phyloP scores from a whole-genome alignment of 2,329 filamentous ascomycete species.

The Cercospora zeina region DNA sequence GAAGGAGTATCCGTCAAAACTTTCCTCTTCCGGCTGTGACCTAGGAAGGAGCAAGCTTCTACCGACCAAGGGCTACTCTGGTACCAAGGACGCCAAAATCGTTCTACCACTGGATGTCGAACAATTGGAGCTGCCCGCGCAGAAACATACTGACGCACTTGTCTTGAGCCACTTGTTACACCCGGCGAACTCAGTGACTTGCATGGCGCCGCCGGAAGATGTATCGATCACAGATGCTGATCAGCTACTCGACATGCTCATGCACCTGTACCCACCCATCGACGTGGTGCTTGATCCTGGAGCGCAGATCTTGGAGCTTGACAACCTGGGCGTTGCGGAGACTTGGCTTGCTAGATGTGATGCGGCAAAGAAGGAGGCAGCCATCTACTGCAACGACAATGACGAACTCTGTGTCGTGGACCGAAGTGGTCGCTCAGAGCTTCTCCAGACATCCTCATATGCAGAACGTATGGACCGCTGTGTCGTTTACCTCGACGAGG shows the following conservation, averaged over 20 bases:
- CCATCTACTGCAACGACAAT: conserved; percentile 59
- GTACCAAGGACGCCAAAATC: conserved; percentile 65
- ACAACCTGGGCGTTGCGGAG: conserved; percentile 57
- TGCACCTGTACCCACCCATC: conserved; percentile 43
- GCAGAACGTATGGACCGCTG: conserved; percentile 58
- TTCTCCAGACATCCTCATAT: conserved; percentile 61
- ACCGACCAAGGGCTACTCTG: conserved; percentile 67
- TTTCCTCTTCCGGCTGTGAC: conserved; percentile 69
- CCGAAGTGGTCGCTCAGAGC: conserved; percentile 48
- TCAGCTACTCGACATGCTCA: conserved; percentile 51
- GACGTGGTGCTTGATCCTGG: conserved; percentile 70
- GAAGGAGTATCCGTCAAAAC: conserved; percentile 63
- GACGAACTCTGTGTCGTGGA: conserved; percentile 59
- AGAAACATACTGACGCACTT: conserved; percentile 66
- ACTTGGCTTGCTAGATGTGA: conserved; percentile 53
- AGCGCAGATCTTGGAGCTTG: conserved; percentile 66
- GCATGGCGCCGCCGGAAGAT: conserved; percentile 15
- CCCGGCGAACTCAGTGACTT: conserved; percentile 48
- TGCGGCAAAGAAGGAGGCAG: conserved; percentile 42
- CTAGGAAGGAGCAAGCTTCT: conserved; percentile 56
- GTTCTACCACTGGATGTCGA: conserved; percentile 62
- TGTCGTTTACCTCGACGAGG: conserved; percentile 68
- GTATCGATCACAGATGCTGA: conserved; percentile 23
- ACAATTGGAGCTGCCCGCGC: conserved; percentile 59
- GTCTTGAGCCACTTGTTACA: conserved; percentile 62